Percentiles rank a stretch among this genome's conserved stretches.
Evolutionary conservation across 2,329 filamentous ascomycete genomes (phyloP).

Genomic region (Orbilia ellipsospora): DNA sequence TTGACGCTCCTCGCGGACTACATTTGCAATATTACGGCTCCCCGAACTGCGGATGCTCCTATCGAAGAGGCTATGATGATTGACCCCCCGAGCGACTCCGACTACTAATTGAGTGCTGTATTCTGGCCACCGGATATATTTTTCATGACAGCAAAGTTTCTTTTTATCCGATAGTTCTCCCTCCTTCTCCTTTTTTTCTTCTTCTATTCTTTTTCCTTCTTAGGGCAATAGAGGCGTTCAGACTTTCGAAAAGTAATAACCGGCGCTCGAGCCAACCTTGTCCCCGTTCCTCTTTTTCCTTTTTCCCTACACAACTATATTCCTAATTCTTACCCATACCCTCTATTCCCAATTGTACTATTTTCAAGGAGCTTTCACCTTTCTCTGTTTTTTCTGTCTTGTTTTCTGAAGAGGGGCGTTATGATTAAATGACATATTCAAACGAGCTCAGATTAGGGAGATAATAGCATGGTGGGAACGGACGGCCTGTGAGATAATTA

Average conservation of each 20-base stretch:
- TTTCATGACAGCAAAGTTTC: no score
- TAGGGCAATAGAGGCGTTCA: conserved; percentile 34
- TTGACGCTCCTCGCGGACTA: not conserved
- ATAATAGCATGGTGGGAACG: no score
- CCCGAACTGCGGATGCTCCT: not conserved
- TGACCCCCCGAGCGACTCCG: not conserved
- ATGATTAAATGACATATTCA: not conserved
- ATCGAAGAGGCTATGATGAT: conserved; percentile 26
- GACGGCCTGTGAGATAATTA: no score
- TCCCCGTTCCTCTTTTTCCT: not conserved
- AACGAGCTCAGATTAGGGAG: no score
- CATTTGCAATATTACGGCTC: conserved; percentile 3
- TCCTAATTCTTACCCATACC: no score
- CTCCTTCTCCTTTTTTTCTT: conserved; percentile 6
- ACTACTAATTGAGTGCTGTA: not conserved
- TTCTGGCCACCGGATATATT: not conserved
- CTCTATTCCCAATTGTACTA: conserved; percentile 5
- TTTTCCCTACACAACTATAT: not conserved
- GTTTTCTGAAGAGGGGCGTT: conserved; percentile 13
- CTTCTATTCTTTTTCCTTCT: not conserved
- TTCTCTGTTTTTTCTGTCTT: no score
- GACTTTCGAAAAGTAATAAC: conserved; percentile 25
- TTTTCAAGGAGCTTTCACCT: conserved; percentile 3
- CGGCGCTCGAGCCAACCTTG: not conserved
- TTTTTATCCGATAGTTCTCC: not conserved